Percentiles rank a stretch among this genome's conserved stretches.
phyloP scores from a whole-genome alignment of 2,329 filamentous ascomycete genomes.

The Aureobasidium sp. region DNA sequence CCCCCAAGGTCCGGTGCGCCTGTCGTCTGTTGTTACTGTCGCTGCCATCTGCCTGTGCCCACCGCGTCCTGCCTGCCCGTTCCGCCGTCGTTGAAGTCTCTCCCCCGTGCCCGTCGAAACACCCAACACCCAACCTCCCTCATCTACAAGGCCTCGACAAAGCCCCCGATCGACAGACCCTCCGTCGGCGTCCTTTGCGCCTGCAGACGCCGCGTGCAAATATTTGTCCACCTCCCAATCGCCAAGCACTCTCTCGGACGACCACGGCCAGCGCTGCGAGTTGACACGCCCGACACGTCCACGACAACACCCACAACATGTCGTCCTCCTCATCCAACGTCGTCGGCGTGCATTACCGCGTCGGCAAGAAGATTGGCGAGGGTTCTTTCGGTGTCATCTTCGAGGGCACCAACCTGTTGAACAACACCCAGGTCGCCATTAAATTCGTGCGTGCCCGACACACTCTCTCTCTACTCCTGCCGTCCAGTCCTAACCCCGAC shows the following conservation, averaged over 20 bases:
- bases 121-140: slow-evolving; percentile 9
- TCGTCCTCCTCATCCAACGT: slow-evolving; percentile 60
- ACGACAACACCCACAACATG: not conserved
- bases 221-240: not conserved
- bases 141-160: not conserved
- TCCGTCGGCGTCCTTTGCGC: not conserved
- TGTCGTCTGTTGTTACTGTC: not conserved
- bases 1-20: not conserved
- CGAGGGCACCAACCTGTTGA: slow-evolving; percentile 94
- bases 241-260: not conserved
- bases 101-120: not conserved
- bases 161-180: not conserved
- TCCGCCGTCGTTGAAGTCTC: not conserved
- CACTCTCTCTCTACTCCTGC: not conserved
- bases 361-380: slow-evolving; percentile 99
- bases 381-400: slow-evolving; percentile 97
- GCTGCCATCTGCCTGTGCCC: not conserved
- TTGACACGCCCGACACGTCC: slow-evolving; percentile 3
- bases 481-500: slow-evolving; percentile 3
- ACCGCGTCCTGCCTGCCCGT: not conserved
- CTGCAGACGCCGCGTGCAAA: not conserved
- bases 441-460: slow-evolving; percentile 69
- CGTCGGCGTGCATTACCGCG: slow-evolving; percentile 95
- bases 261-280: not conserved
- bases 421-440: slow-evolving; percentile 98